Base-by-base conservation (phyloP, 2,329 filamentous ascomycete genomes). In the Arthrobotrys iridis region DNA sequence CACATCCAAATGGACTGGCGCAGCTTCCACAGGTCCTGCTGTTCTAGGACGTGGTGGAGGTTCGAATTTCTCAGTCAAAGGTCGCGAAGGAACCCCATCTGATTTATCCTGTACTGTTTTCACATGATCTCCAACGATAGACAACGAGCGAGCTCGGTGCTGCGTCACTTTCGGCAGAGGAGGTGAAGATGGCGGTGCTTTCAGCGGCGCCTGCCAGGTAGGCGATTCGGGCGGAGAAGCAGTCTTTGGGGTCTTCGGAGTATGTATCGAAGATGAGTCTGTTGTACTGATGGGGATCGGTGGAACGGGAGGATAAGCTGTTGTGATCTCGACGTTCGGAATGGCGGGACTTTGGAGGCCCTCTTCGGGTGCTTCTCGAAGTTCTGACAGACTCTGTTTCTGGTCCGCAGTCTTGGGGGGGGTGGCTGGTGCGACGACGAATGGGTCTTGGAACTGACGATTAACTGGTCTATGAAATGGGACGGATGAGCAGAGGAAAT, bases 1-100 rank as follows among this genome's bases (percentile, higher is more conserved):
- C 43, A 80, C 77, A 65, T 80, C 77, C 30, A 80, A 76, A 55
- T 77, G 67, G n/a, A 79, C 65, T 30, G 77, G 77, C 10, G 76
- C 66, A n/a, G 30, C 50, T 52, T 78, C 67, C 15, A 75, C 70
- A 22, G 79, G 78, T 10, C 78, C 78, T 5, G 79, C 78, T 33
- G 79, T 80, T 50, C 77, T 73, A 45, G 79, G 79, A 7, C 79
- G 74, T 30, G 67, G 72, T 26, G 73, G 72, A 33, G 64, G 72
- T 46, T 71, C 72, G 24, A 71, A 71, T 62, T 76, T 76, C 60
- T 76, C 72, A 60, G 66, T 76, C 48, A 75, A 5, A 64, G 71
- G 71, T 41, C 71, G 71, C 7, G 71, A 58, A 33, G 63, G 63
- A 24, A 66, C 63, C 46, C 63, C 63, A 35, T 75, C 65, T 7